Evolutionary conservation across 2,329 filamentous ascomycete genomes (phyloP).

Genomic region (Beauveria bassiana): DNA sequence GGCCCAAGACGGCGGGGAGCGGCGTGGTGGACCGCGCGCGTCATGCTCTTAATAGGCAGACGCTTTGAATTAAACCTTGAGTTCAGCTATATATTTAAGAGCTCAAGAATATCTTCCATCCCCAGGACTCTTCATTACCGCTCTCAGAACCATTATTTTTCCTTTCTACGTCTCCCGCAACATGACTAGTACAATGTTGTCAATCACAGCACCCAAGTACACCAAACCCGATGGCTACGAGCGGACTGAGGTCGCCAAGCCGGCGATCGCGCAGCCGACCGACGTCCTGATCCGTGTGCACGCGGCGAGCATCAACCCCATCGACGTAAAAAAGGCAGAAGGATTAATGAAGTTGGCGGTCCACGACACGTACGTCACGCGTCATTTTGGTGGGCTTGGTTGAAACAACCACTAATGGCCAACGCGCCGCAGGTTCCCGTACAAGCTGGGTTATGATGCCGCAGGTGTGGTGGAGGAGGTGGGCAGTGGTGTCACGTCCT

Average conservation of each 20-base stretch:
- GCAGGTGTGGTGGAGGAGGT: constrained; percentile 6
- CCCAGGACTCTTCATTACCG: too few species aligned
- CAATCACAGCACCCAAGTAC: constrained; percentile 15
- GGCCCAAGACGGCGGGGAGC: neutral
- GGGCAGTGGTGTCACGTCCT: neutral
- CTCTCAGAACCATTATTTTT: too few species aligned
- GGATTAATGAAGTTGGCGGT: constrained; percentile 26
- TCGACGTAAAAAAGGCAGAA: constrained; percentile 34
- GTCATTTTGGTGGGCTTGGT: too few species aligned
- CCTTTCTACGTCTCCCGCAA: neutral
- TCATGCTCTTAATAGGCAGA: neutral
- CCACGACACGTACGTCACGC: constrained; percentile 22
- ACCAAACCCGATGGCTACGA: constrained; percentile 17
- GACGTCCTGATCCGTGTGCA: constrained; percentile 31
- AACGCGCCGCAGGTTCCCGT: constrained; percentile 8
- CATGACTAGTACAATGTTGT: constrained; percentile 14
- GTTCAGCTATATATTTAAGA: neutral
- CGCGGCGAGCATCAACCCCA: constrained; percentile 36
- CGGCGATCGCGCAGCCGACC: constrained; percentile 15
- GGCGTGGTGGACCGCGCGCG: neutral
- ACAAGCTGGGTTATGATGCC: constrained; percentile 4
- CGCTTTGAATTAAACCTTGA: neutral
- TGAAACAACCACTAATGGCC: too few species aligned
- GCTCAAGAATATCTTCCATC: neutral
- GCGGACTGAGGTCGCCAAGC: constrained; percentile 15